A percentile compares a stretch with the other conserved stretches of the same genome.
Evolutionary conservation across 75 land plant species (phyloP).

Genomic region (Sequoia sempervirens): DNA sequence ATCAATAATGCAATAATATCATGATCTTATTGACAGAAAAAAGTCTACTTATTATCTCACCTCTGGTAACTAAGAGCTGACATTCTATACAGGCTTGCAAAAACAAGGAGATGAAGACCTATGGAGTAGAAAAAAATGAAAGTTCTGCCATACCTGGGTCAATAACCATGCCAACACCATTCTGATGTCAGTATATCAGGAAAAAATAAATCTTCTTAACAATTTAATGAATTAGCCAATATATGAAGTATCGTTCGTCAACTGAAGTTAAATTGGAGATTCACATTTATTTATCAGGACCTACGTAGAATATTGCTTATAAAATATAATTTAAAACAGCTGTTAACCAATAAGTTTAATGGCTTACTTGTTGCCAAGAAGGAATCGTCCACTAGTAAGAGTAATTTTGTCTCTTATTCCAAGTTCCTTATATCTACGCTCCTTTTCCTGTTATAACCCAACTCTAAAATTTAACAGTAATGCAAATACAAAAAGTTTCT

Average conservation of each 20-base stretch:
- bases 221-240: not conserved
- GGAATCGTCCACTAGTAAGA: conserved; percentile 91
- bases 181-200: not conserved
- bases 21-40: not conserved
- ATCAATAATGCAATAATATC: not conserved
- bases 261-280: not conserved
- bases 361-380: conserved; percentile 93
- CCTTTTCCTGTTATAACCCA: conserved; percentile 63
- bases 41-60: conserved; percentile 23
- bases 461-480: not conserved
- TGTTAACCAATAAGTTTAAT: not conserved
- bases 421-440: conserved; percentile 96
- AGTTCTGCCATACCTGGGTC: conserved; percentile 83
- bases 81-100: conserved; percentile 86
- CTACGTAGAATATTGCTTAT: not conserved
- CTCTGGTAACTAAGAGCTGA: conserved; percentile 75
- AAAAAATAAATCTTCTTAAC: not conserved
- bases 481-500: not conserved
- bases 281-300: not conserved
- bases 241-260: not conserved
- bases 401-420: conserved; percentile 95
- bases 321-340: not conserved
- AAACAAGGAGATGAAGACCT: conserved; percentile 89
- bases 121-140: conserved; percentile 97
- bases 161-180: conserved; percentile 2